Conservation (phyloP, 2,329 filamentous ascomycete genomes). For the Diaporthe caulivora region DNA sequence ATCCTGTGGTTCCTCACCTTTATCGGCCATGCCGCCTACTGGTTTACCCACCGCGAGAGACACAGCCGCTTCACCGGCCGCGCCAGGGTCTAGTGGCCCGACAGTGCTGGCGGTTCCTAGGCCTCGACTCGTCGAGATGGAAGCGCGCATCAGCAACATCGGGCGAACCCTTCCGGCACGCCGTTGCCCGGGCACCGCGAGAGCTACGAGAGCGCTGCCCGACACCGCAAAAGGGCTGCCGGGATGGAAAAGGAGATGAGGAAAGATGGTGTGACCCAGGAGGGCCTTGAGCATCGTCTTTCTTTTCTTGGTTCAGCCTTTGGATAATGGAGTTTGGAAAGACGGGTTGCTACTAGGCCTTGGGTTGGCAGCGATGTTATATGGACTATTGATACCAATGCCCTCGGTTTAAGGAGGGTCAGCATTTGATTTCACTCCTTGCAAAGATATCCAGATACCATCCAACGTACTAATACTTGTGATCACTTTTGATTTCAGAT, state of each 20-base stretch:
- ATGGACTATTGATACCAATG: conserved; percentile 22
- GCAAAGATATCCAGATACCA: conserved; percentile 39
- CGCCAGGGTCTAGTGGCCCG: conserved; percentile 60
- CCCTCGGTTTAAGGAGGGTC: not conserved
- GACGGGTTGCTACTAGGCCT: not conserved
- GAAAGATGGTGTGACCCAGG: not conserved
- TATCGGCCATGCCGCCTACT: conserved; percentile 67
- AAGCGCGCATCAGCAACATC: not conserved
- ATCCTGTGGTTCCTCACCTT: conserved; percentile 80
- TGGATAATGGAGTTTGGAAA: not conserved
- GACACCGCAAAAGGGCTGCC: not conserved
- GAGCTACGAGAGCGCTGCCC: not conserved
- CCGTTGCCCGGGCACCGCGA: not conserved
- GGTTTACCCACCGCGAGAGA: conserved; percentile 66
- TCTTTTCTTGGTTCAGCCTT: not conserved
- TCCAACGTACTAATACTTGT: conserved; percentile 18
- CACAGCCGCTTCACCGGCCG: conserved; percentile 70
- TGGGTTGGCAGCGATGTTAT: not conserved
- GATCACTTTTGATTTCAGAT: not conserved
- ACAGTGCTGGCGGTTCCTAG: not conserved
- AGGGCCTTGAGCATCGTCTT: not conserved
- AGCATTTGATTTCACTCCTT: conserved; percentile 33
- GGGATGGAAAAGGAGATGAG: not conserved
- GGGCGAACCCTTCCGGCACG: conserved; percentile 1
- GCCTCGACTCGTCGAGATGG: not conserved